Conservation (phyloP, 1,139 yeast species). For the Scheffersomyces lignicola region DNA sequence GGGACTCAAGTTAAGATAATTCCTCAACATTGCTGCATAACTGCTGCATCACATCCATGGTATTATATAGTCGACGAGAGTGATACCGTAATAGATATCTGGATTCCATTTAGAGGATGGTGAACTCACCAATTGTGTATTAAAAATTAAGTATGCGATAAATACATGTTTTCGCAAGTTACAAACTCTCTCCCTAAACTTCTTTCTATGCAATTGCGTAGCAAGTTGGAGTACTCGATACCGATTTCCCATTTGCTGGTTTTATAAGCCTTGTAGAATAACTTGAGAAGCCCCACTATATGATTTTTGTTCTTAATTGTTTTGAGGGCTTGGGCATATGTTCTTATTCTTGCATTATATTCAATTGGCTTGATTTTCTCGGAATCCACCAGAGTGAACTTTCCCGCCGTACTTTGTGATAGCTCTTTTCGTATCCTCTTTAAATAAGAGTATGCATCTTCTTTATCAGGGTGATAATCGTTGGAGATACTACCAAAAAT, state of each 20-base stretch:
- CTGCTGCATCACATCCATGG: conserved; percentile 64
- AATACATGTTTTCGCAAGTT: conserved; percentile 50
- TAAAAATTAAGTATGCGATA: conserved; percentile 1
- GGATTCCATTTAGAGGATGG: conserved; percentile 71
- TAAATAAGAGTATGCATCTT: conserved; percentile 37
- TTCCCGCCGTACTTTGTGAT: conserved; percentile 22
- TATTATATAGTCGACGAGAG: conserved; percentile 54
- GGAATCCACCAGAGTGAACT: conserved; percentile 6
- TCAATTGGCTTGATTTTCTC: conserved; percentile 8
- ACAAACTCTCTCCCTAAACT: conserved; percentile 46
- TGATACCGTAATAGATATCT: conserved; percentile 61
- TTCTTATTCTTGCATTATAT: conserved; percentile 16
- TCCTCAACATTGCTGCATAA: conserved; percentile 78
- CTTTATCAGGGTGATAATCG: conserved; percentile 23
- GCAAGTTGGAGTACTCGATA: conserved; percentile 50
- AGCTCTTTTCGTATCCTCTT: conserved; percentile 37
- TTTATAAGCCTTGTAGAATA: conserved; percentile 38
- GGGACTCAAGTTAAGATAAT: conserved; percentile 57
- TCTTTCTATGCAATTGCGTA: conserved; percentile 52
- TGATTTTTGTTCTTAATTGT: conserved; percentile 20
- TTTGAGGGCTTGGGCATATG: conserved; percentile 16
- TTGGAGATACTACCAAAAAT: conserved; percentile 17
- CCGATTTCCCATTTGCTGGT: conserved; percentile 57
- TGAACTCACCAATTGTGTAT: conserved; percentile 12
- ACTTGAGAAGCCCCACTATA: conserved; percentile 49